Evolutionary conservation across 1,139 yeast genomes (phyloP), one percentile per base, ranked within the genome.

Genomic region (Debaryomyces psychrophilus): DNA sequence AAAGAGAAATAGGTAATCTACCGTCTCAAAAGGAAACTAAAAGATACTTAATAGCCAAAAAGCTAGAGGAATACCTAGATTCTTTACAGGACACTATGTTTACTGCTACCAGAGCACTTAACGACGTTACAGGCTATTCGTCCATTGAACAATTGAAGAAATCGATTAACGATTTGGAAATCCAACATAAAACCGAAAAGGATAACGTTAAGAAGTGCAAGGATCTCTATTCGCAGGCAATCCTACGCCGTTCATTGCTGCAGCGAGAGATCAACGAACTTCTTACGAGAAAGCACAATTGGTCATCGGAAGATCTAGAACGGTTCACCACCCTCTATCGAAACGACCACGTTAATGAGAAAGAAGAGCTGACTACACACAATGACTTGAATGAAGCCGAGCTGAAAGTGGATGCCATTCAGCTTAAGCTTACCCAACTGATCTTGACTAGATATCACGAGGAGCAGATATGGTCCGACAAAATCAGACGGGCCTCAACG

Each of bases 401-500:
- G 56, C 66, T 64, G 17, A 64, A 64, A 44, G 88, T 87, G 33
- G 97, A 92, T 50, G 82, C 83, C 3, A 67, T 86, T 6, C 95
- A 87, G 54, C 76, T 82, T 39, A 80, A 78, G 50, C 68, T 92
- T 40, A 85, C 92, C 5, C 84, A 84, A 50, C 85, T 89, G 56
- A 93, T 95, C 29, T 73, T 92, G 56, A 83, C 93, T 1, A 71
- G 98, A 54, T 95, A 95, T 59, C 97, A 93, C 53, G 99, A 95
- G 61, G 99, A 95, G 59, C 99, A 95, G 66, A 84, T 93, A 4
- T 95, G 99, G 99, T 89, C 97, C 4, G 99, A 95, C 66, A 92
- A 92, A 64, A 93, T 93, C 50, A 73, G 99, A 52, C 77, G 95
- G 50, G 90, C 96, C 2, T 89, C 97, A 8, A 92, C 99, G 0